Percentiles rank a stretch among this genome's conserved stretches.
Conservation (phyloP, 768 basidiomycete species). For the Termitomyces sp. region DNA sequence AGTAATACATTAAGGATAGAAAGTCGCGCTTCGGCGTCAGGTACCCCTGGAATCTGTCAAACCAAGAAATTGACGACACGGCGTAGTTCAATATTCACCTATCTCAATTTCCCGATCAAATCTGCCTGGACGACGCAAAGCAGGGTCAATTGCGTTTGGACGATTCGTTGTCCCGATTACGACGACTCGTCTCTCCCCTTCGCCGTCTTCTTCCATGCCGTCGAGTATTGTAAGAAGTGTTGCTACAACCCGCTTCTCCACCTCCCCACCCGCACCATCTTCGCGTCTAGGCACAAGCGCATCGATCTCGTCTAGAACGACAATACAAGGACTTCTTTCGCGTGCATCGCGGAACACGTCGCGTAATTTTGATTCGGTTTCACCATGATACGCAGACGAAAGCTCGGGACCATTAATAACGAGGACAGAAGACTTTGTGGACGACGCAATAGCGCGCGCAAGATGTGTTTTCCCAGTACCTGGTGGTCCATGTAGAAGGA, state of each 20-base stretch:
- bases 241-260: constrained; percentile 94
- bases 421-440: constrained; percentile 82
- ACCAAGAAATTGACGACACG: background rate
- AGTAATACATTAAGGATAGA: constrained; percentile 87
- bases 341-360: constrained; percentile 87
- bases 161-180: constrained; percentile 96
- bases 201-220: constrained; percentile 60
- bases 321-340: constrained; percentile 80
- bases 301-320: constrained; percentile 95
- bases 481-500: constrained; percentile 91
- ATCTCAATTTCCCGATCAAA: constrained; percentile 97
- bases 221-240: constrained; percentile 93
- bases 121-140: constrained; percentile 80
- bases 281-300: constrained; percentile 89
- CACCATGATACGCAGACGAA: constrained; percentile 93
- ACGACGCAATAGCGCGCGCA: constrained; percentile 88
- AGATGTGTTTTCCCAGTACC: constrained; percentile 98
- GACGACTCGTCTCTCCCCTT: constrained; percentile 61
- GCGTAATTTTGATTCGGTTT: constrained; percentile 88
- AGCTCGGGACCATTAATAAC: constrained; percentile 95
- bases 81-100: constrained; percentile 38
- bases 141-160: constrained; percentile 94
- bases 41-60: constrained; percentile 56
- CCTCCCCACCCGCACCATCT: constrained; percentile 88
- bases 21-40: constrained; percentile 78